Evolutionary conservation across 768 basidiomycete genomes (phyloP), one percentile per base, ranked within the genome.

Genomic region (Tulasnella sp.): DNA sequence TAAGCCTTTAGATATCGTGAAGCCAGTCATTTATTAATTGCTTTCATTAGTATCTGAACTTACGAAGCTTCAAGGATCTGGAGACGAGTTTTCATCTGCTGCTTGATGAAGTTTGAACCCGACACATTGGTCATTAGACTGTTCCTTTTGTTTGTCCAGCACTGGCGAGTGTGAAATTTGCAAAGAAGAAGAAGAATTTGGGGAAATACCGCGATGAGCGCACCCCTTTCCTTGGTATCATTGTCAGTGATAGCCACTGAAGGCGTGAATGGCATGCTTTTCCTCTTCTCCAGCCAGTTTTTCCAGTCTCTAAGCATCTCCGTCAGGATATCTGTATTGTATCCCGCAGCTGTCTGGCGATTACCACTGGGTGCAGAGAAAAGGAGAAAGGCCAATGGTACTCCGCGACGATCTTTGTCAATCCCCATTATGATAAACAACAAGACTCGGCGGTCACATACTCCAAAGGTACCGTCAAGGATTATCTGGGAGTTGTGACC

Each of bases 151-250:
- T 70, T 69, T 15, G 40, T 58, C 66, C 68, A 70, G 28, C 58
- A 66, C 40, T 69, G 66, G 5, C 63, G 58, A n/a, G 65, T 28
- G 48, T 70, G 69, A 47, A 69, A 69, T 35, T 61, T 60, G 59
- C 69, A 70, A 8, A 70, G 54, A 0, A 69, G 56, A 15, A 69
- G 64, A 16, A 55, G 44, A 25, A 68, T 62, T 28, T 15, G 7
- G 32, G 45, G 45, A 24, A 47, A 47, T 4, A 69, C 61, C 16
- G 13, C 19, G 9, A 66, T 22, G 4, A 70, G 61, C 3, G 66
- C 65, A 8, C 53, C 60, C 5, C 63, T 60, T 48, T 69, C 66
- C 45, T 60, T 65, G 1, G 50, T 37, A 47, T 69, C 66, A 2
- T 64, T 69, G 49, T 68, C 65, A 9, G 67, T 68, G 24, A 33